Percentiles rank a stretch among this genome's conserved stretches.
These are phyloP conservation scores for Oryza officinalis DNA, from an alignment of 176 grass and related monocot genomes.

Conservation along the genomic window DNA sequence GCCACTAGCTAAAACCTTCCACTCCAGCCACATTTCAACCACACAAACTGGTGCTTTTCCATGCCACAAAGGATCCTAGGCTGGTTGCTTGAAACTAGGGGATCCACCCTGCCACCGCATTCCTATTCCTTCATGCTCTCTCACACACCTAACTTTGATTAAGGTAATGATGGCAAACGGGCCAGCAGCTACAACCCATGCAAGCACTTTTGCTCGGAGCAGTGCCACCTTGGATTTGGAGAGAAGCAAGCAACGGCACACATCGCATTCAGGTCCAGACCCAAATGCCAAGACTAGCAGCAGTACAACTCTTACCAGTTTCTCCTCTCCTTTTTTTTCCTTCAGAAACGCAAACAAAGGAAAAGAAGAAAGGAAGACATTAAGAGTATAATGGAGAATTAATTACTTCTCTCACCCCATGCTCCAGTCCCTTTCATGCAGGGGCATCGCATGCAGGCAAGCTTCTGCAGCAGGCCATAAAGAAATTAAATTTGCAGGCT, in stretches of 20 bases:
- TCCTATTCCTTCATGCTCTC: not conserved
- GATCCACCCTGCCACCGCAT: not conserved
- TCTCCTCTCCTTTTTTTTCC: not conserved
- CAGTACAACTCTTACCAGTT: not conserved
- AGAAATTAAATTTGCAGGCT: conserved; percentile 11
- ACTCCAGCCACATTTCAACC: not conserved
- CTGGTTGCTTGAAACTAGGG: conserved; percentile 7
- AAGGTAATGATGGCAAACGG: conserved; percentile 58
- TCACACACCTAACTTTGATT: conserved; percentile 53
- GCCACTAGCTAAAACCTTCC: too few species aligned
- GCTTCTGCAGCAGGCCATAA: not conserved
- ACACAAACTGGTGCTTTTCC: not conserved
- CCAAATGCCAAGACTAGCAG: conserved; percentile 4
- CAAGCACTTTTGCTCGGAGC: conserved; percentile 53
- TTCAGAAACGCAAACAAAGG: not conserved
- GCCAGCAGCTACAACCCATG: conserved; percentile 49
- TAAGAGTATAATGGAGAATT: not conserved
- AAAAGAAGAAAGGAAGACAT: not conserved
- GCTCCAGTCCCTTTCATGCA: conserved; percentile 33
- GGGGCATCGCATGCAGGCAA: not conserved
- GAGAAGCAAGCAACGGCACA: not conserved
- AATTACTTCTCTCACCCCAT: not conserved
- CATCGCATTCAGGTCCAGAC: conserved; percentile 23
- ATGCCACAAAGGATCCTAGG: not conserved
- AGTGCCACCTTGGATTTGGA: conserved; percentile 23